phyloP scores from a whole-genome alignment of 192 early-diverging fungal genomes.

The Coemansia sp. region DNA sequence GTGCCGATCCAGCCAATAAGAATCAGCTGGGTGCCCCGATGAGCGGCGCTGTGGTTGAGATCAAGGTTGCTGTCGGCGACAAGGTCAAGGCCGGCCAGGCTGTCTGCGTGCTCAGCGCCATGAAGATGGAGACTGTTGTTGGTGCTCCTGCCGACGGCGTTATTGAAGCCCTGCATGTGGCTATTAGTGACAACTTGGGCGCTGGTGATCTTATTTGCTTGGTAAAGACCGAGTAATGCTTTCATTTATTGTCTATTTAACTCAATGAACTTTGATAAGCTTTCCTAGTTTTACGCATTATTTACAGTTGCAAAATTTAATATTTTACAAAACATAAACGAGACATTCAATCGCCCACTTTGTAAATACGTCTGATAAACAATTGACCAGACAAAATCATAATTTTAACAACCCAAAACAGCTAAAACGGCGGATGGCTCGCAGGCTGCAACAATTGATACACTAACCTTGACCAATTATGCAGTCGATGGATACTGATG shows the following conservation, averaged over 20 bases:
- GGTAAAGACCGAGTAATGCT: constrained; percentile 17
- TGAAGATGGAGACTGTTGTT: constrained; percentile 98
- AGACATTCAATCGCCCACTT: too few relatives aligned
- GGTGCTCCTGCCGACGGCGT: constrained; percentile 73
- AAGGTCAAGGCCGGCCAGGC: constrained; percentile 88
- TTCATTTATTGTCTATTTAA: constrained; percentile 10
- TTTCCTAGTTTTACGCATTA: too few relatives aligned
- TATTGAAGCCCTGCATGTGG: constrained; percentile 71
- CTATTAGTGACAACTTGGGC: constrained; percentile 73
- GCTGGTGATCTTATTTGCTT: constrained; percentile 80
- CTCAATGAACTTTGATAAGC: not conserved
- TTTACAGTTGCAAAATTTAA: not conserved
- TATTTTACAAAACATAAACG: not conserved
- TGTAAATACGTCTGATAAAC: too few relatives aligned
- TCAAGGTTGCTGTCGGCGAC: constrained; percentile 79
- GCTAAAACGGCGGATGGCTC: too few relatives aligned
- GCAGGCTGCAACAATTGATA: too few relatives aligned
- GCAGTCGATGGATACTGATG: too few relatives aligned
- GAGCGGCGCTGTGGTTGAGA: constrained; percentile 92
- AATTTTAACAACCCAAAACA: too few relatives aligned
- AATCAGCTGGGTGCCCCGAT: constrained; percentile 93
- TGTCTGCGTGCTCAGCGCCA: constrained; percentile 89
- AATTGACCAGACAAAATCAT: too few relatives aligned
- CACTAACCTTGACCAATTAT: too few relatives aligned
- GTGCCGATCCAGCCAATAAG: constrained; percentile 74